A percentile compares a stretch with the other conserved stretches of the same genome.
Evolutionary conservation across 2,329 filamentous ascomycete genomes (phyloP).

Genomic region (Purpureocillium lavendulum): DNA sequence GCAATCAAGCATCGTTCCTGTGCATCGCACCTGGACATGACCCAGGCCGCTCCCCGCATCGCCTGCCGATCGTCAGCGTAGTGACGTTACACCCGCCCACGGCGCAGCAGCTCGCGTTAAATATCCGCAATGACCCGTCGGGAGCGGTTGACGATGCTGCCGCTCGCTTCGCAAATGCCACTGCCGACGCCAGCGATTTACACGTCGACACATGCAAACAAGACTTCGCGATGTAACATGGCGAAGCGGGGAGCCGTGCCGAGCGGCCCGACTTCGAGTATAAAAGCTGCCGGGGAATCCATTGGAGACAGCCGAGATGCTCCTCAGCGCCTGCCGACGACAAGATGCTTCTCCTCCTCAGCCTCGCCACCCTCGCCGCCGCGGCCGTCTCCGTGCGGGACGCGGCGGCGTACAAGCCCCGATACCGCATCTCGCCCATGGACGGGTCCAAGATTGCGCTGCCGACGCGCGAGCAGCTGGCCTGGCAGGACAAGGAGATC

Average conservation of each 20-base stretch:
- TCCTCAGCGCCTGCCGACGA: too few species aligned
- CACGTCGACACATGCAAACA: neutral
- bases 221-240: too few species aligned
- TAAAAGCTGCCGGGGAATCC: too few species aligned
- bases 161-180: neutral
- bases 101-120: neutral
- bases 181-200: neutral
- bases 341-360: neutral
- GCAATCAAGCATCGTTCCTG: too few species aligned
- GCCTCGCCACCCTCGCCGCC: neutral
- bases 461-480: conserved; percentile 14
- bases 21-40: too few species aligned
- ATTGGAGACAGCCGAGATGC: too few species aligned
- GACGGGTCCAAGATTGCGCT: conserved; percentile 17
- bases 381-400: neutral
- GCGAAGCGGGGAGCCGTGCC: too few species aligned
- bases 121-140: neutral
- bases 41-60: too few species aligned
- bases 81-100: neutral
- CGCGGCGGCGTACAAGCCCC: conserved; percentile 8
- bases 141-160: neutral
- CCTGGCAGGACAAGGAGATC: conserved; percentile 16
- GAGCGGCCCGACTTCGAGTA: too few species aligned
- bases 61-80: too few species aligned
- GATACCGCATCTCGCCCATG: conserved; percentile 13